Percentiles rank a stretch among this genome's conserved stretches.
phyloP scores from a whole-genome alignment of 2,329 filamentous ascomycete genomes.

The Chaetomium olivaceum region DNA sequence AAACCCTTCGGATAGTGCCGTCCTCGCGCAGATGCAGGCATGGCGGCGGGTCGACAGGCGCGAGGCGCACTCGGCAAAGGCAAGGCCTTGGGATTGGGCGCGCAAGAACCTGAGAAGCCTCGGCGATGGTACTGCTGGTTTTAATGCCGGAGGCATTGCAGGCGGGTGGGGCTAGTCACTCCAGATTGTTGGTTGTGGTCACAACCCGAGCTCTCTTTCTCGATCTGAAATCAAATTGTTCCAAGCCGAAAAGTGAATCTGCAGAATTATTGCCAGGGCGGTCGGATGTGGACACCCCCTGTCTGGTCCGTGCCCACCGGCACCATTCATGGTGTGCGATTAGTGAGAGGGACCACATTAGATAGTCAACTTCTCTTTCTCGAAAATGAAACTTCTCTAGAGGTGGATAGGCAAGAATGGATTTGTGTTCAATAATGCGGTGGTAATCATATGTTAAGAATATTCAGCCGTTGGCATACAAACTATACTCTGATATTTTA shows the following conservation, averaged over 20 bases:
- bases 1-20: slow-evolving; percentile 22
- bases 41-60: slow-evolving; percentile 22
- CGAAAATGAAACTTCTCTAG: background rate
- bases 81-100: slow-evolving; percentile 63
- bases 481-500: background rate
- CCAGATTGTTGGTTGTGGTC: slow-evolving; percentile 8
- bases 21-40: slow-evolving; percentile 23
- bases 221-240: background rate
- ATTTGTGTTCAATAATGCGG: background rate
- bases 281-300: slow-evolving; percentile 20
- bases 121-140: slow-evolving; percentile 52
- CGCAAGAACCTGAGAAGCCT: slow-evolving; percentile 71
- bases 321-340: background rate
- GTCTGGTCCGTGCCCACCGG: background rate
- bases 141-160: slow-evolving; percentile 49
- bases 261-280: slow-evolving; percentile 12
- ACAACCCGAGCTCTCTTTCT: background rate
- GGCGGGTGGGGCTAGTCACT: slow-evolving; percentile 9
- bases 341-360: background rate
- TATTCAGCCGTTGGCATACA: background rate
- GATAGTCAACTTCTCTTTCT: background rate
- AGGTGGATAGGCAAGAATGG: background rate
- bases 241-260: background rate
- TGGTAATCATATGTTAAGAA: background rate
- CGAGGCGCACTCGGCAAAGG: slow-evolving; percentile 24